These are phyloP conservation scores for Stylosanthes scabra DNA, from an alignment of 331 rosid species.

Conservation along the genomic window DNA sequence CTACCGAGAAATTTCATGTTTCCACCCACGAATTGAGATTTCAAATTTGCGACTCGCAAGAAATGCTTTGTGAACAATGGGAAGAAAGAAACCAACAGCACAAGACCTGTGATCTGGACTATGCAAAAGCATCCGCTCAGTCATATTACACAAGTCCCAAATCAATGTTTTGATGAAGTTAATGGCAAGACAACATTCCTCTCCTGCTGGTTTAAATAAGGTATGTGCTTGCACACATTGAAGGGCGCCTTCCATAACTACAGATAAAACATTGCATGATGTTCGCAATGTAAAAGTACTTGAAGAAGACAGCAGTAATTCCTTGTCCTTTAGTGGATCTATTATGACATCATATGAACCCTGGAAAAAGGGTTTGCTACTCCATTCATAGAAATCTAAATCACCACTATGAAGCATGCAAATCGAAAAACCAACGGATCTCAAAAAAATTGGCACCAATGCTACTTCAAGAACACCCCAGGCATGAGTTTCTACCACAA, in stretches of 20 bases:
- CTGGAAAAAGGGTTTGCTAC: conserved; percentile 26
- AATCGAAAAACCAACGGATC: conserved; percentile 64
- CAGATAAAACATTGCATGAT: conserved; percentile 71
- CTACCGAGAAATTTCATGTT: conserved; percentile 66
- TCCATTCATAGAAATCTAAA: conserved; percentile 50
- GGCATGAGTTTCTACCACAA: conserved; percentile 56
- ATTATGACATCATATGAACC: conserved; percentile 28
- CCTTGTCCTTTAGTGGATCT: conserved; percentile 41
- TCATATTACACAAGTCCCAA: conserved; percentile 67
- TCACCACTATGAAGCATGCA: conserved; percentile 55
- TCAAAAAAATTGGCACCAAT: conserved; percentile 64
- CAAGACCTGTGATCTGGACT: conserved; percentile 81
- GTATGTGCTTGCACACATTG: conserved; percentile 43
- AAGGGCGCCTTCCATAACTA: conserved; percentile 68
- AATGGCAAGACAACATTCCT: conserved; percentile 37
- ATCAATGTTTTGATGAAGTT: conserved; percentile 57
- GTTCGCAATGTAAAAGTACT: conserved; percentile 54
- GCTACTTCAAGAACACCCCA: conserved; percentile 70
- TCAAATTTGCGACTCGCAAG: conserved; percentile 51
- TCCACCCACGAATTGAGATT: conserved; percentile 53
- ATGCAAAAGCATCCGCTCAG: conserved; percentile 70
- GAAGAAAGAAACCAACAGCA: conserved; percentile 77
- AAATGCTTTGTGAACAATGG: conserved; percentile 68
- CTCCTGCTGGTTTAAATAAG: conserved; percentile 29
- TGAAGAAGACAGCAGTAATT: conserved; percentile 33